Conservation (phyloP, 441 rosid species). For the Pelargonium fulgidum region DNA sequence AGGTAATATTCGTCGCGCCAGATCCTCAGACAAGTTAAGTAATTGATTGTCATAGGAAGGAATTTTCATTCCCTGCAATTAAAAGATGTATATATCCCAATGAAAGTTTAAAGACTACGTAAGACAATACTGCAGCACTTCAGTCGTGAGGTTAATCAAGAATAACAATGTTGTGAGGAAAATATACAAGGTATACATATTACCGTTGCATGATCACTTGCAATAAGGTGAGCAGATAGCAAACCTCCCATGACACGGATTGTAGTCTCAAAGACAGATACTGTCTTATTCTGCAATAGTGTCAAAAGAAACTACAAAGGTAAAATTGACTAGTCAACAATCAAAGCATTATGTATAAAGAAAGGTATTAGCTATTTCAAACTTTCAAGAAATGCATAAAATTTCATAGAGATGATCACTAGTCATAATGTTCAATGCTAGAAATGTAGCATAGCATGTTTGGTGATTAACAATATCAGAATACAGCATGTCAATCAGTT, state of each 20-base stretch:
- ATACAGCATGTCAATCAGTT: background rate
- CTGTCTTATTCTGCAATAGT: slow-evolving; percentile 82
- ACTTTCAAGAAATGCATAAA: background rate
- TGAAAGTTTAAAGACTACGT: slow-evolving; percentile 5
- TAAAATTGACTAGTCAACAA: slow-evolving; percentile 15
- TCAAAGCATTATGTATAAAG: slow-evolving; percentile 12
- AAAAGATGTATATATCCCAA: slow-evolving; percentile 16
- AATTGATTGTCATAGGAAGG: slow-evolving; percentile 77
- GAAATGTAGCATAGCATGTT: background rate
- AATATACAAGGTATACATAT: slow-evolving; percentile 10
- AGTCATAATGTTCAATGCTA: background rate
- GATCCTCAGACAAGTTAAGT: slow-evolving; percentile 78
- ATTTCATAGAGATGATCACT: background rate
- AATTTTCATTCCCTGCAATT: slow-evolving; percentile 73
- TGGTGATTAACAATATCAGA: background rate
- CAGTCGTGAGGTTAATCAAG: slow-evolving; percentile 2
- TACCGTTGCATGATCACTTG: slow-evolving; percentile 97
- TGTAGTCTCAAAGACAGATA: slow-evolving; percentile 83
- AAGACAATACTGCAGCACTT: background rate
- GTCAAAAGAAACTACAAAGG: slow-evolving; percentile 20
- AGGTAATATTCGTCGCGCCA: slow-evolving; percentile 76
- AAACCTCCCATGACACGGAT: slow-evolving; percentile 94
- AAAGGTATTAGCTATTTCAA: background rate
- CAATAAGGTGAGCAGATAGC: slow-evolving; percentile 92
- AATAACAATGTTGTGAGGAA: slow-evolving; percentile 13